These are phyloP conservation scores for Penicillium roqueforti DNA, from an alignment of 495 filamentous ascomycete genomes.

Conservation along the genomic window DNA sequence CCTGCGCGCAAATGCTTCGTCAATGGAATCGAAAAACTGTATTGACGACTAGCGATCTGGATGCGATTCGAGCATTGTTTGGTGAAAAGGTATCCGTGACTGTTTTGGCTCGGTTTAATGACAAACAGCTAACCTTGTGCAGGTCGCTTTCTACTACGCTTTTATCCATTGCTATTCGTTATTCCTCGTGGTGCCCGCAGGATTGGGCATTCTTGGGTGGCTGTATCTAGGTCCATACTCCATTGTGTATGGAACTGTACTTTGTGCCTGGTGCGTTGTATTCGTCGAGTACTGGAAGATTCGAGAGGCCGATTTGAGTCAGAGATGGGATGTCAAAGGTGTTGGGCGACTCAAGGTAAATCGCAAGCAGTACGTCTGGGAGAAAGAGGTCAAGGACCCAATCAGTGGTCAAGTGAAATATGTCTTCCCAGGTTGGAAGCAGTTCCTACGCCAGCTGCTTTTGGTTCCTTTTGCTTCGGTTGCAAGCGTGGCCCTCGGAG, in stretches of 20 bases:
- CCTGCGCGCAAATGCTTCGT: slow-evolving; percentile 83
- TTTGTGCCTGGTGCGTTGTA: slow-evolving; percentile 75
- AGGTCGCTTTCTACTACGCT: slow-evolving; percentile 92
- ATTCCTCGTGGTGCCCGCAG: slow-evolving; percentile 78
- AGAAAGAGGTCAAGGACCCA: slow-evolving; percentile 70
- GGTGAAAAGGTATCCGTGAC: slow-evolving; percentile 86
- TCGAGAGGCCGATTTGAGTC: slow-evolving; percentile 83
- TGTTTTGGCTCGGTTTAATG: not conserved
- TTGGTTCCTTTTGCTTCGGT: slow-evolving; percentile 82
- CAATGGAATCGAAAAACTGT: slow-evolving; percentile 74
- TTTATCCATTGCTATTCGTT: slow-evolving; percentile 89
- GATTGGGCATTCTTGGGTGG: slow-evolving; percentile 72
- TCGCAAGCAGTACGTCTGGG: slow-evolving; percentile 70
- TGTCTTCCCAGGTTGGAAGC: slow-evolving; percentile 70
- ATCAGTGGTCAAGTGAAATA: slow-evolving; percentile 75
- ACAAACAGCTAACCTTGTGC: not conserved
- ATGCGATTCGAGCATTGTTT: slow-evolving; percentile 75
- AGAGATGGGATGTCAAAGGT: slow-evolving; percentile 85
- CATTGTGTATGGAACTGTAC: slow-evolving; percentile 68
- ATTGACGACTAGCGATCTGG: slow-evolving; percentile 68
- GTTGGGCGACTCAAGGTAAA: slow-evolving; percentile 78
- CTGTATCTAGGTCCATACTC: slow-evolving; percentile 78
- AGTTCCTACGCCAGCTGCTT: slow-evolving; percentile 71
- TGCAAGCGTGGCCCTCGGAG: slow-evolving; percentile 66
- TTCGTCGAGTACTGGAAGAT: slow-evolving; percentile 98